Conservation (phyloP, 176 grass and related monocot species). For the Musa itinerans region DNA sequence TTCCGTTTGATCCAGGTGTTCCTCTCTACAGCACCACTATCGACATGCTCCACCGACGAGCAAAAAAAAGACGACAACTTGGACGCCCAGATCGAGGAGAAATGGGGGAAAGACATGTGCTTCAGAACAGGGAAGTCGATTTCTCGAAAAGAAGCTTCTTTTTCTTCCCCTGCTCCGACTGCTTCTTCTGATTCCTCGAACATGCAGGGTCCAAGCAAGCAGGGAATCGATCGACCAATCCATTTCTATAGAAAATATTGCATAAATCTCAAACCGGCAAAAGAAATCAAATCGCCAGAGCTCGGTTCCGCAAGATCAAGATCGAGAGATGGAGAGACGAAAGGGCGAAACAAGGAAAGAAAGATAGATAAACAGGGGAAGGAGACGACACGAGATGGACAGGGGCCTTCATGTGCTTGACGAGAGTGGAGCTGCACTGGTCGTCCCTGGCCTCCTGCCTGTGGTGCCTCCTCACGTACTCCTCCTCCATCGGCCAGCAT, state of each 20-base stretch:
- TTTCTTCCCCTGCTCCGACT: too few species aligned
- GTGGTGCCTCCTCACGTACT: constrained; percentile 4
- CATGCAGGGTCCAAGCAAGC: background rate
- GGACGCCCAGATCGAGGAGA: too few species aligned
- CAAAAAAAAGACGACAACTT: background rate
- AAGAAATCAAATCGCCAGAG: background rate
- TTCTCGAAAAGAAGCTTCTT: too few species aligned
- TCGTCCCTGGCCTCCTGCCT: background rate
- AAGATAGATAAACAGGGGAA: background rate
- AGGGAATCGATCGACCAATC: too few species aligned
- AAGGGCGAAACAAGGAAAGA: background rate
- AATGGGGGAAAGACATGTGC: too few species aligned
- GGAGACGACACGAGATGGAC: constrained; percentile 9
- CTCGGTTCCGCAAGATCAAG: too few species aligned
- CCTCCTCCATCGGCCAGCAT: background rate
- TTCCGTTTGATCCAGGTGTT: background rate
- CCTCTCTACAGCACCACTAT: background rate
- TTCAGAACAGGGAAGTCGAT: too few species aligned
- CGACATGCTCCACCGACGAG: background rate
- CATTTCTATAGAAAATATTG: too few species aligned
- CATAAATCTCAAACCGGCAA: background rate
- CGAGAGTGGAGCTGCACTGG: constrained; percentile 20
- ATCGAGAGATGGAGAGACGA: background rate
- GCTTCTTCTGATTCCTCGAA: too few species aligned
- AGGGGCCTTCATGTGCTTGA: constrained; percentile 10